These are phyloP conservation scores for Plasmodium sp. DNA, from an alignment of 169 alveolate genomes.

Conservation along the genomic window DNA sequence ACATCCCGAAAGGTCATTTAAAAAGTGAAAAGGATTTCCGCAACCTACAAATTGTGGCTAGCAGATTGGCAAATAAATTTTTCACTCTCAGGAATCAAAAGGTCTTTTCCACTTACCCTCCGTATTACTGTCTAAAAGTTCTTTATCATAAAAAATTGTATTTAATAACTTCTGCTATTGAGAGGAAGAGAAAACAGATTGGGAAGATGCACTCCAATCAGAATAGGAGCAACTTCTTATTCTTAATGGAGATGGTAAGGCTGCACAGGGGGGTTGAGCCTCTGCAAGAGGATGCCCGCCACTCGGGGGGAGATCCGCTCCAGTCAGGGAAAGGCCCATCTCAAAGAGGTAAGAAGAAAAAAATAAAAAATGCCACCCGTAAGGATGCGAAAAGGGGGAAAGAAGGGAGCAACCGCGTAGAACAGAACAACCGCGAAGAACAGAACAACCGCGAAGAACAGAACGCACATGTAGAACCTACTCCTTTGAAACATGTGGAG, in stretches of 20 bases:
- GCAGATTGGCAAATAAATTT: constrained; percentile 45
- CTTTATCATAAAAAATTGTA: constrained; percentile 59
- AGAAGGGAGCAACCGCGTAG: background rate
- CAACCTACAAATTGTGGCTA: background rate
- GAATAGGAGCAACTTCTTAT: background rate
- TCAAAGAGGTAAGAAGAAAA: background rate
- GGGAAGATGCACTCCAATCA: background rate
- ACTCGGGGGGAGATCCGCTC: background rate
- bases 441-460: too few species aligned
- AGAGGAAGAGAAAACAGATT: constrained; percentile 48
- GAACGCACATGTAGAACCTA: background rate
- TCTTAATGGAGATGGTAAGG: constrained; percentile 13
- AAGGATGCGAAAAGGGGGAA: background rate
- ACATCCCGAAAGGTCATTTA: constrained; percentile 12
- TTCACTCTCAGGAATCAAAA: constrained; percentile 39
- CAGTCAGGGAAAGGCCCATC: background rate
- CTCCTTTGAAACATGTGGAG: background rate
- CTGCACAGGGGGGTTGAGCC: background rate
- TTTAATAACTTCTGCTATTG: constrained; percentile 22
- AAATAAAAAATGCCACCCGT: background rate
- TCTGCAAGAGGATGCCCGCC: background rate
- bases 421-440: too few species aligned
- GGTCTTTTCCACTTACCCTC: constrained; percentile 38
- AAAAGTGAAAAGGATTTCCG: constrained; percentile 1
- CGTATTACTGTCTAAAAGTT: constrained; percentile 61